These are phyloP conservation scores for Cyclotella cryptica DNA, from an alignment of 108 stramenopile genomes.

Conservation along the genomic window DNA sequence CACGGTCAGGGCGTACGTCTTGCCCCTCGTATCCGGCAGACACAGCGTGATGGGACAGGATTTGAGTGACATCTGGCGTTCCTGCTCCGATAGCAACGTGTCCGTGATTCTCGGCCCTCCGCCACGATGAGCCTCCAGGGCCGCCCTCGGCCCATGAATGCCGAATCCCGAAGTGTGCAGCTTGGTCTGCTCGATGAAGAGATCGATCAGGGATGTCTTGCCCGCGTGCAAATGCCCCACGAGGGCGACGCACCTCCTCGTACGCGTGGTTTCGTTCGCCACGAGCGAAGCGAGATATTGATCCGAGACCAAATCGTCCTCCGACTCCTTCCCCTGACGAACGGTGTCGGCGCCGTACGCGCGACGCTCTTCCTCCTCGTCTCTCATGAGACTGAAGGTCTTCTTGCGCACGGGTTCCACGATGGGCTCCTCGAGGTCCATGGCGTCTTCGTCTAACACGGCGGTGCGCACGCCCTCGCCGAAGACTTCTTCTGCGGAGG, in stretches of 20 bases:
- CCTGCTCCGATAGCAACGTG: constrained; percentile 91
- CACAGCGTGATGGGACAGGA: constrained; percentile 89
- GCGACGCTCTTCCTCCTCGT: constrained; percentile 42
- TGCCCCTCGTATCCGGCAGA: constrained; percentile 87
- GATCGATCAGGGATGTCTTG: constrained; percentile 92
- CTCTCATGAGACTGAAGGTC: constrained; percentile 63
- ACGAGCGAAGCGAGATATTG: constrained; percentile 66
- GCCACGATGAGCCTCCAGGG: constrained; percentile 49
- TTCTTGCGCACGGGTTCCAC: constrained; percentile 90
- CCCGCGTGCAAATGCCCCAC: constrained; percentile 97
- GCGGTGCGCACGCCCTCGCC: constrained; percentile 93
- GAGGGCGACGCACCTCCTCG: constrained; percentile 87
- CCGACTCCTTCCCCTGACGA: constrained; percentile 18
- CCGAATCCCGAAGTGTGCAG: constrained; percentile 46
- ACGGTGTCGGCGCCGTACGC: constrained; percentile 50
- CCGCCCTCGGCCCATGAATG: constrained; percentile 44
- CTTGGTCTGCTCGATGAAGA: constrained; percentile 75
- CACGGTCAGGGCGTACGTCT: constrained; percentile 87
- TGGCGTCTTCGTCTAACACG: constrained; percentile 98
- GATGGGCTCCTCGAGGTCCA: constrained; percentile 96
- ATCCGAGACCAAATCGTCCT: constrained; percentile 58
- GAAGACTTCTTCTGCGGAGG: constrained; percentile 95
- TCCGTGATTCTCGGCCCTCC: constrained; percentile 84
- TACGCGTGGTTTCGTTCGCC: constrained; percentile 75
- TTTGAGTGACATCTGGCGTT: constrained; percentile 92